Evolutionary conservation across 164 flowering plant species (phyloP).

Genomic region (Magnolia sinica): DNA sequence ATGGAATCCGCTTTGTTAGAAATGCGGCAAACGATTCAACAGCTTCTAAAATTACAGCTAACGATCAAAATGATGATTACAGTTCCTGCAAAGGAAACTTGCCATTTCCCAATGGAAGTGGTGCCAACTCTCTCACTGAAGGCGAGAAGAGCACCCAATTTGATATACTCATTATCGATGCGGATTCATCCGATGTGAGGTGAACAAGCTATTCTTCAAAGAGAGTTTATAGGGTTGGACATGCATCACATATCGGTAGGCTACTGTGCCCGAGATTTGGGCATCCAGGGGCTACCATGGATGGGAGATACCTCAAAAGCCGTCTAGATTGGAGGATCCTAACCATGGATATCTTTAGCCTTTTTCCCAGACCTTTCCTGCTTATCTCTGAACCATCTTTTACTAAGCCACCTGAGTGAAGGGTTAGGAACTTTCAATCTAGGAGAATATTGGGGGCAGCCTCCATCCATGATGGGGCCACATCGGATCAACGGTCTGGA

Average conservation of each 20-base stretch:
- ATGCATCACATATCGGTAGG: no score
- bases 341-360: no score
- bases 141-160: constrained; percentile 22
- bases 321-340: not conserved
- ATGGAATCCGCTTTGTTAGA: constrained; percentile 75
- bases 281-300: not conserved
- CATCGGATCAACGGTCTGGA: no score
- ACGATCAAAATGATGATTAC: constrained; percentile 9
- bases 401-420: no score
- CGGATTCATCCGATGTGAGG: constrained; percentile 85
- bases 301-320: not conserved
- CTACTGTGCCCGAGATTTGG: not conserved
- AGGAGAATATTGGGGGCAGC: no score
- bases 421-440: no score
- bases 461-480: no score
- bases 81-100: constrained; percentile 10
- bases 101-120: constrained; percentile 23
- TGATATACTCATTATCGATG: constrained; percentile 81
- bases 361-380: no score
- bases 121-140: constrained; percentile 14
- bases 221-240: not conserved
- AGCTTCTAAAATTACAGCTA: constrained; percentile 18
- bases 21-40: constrained; percentile 27
- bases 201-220: constrained; percentile 12
- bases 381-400: no score